Percentiles rank a stretch among this genome's conserved stretches.
These are phyloP conservation scores for Pleoardoris graminearum DNA, from an alignment of 2,329 filamentous ascomycete genomes.

Conservation along the genomic window DNA sequence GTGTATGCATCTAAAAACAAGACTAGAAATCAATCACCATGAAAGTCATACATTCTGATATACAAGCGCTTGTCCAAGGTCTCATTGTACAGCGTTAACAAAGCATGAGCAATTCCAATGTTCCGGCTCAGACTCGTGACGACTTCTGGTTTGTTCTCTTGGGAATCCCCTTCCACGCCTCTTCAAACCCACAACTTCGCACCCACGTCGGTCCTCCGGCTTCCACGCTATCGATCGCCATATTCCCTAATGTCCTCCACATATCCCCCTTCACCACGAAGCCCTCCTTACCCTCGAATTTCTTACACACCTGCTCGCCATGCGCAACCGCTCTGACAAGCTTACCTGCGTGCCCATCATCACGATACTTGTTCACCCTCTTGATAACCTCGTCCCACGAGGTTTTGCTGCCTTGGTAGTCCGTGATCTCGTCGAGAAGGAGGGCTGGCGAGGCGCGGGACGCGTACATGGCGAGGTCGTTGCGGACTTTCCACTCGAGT, in stretches of 20 bases:
- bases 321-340: constrained; percentile 70
- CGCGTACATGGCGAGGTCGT: constrained; percentile 74
- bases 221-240: constrained; percentile 67
- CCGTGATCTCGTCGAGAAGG: constrained; percentile 59
- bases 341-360: constrained; percentile 85
- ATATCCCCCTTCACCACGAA: constrained; percentile 58
- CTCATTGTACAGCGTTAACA: too few species aligned
- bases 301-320: constrained; percentile 58
- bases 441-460: constrained; percentile 67
- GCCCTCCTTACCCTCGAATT: constrained; percentile 50
- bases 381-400: constrained; percentile 51
- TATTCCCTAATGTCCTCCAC: constrained; percentile 64
- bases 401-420: constrained; percentile 53
- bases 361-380: constrained; percentile 55
- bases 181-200: constrained; percentile 63
- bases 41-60: too few species aligned
- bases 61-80: too few species aligned
- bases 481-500: constrained; percentile 79
- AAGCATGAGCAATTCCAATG: too few species aligned
- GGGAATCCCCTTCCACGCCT: constrained; percentile 62
- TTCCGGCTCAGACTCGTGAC: not conserved
- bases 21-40: too few species aligned
- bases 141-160: constrained; percentile 13
- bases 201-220: constrained; percentile 61
- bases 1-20: too few species aligned